A percentile compares a stretch with the other conserved stretches of the same genome.
Evolutionary conservation across 176 grass and related monocot species (phyloP).

Genomic region (Stipa capillata): DNA sequence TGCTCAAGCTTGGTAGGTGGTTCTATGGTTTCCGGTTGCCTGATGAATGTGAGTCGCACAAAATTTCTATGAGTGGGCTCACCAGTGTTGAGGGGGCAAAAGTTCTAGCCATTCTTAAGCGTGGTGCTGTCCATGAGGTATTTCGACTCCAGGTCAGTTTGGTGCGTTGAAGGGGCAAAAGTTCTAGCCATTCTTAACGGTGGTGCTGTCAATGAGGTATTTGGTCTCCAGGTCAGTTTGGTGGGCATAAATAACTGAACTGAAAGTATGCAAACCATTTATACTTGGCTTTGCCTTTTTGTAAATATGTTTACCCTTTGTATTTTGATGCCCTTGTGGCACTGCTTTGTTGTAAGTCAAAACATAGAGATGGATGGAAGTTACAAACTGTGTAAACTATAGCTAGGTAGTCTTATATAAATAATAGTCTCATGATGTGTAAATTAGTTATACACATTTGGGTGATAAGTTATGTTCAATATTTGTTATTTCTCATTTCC

Average conservation of each 20-base stretch:
- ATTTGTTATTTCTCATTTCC: background rate
- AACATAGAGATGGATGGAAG: background rate
- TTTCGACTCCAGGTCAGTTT: slow-evolving; percentile 62
- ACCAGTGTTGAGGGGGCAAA: slow-evolving; percentile 34
- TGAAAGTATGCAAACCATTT: background rate
- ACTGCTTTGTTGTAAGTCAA: slow-evolving; percentile 20
- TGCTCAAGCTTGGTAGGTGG: slow-evolving; percentile 68
- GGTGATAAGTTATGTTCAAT: background rate
- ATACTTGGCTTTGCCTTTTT: background rate
- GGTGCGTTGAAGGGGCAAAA: slow-evolving; percentile 24
- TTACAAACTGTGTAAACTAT: background rate
- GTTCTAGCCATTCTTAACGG: slow-evolving; percentile 61
- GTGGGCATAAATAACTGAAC: slow-evolving; percentile 24
- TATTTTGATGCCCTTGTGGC: slow-evolving; percentile 1
- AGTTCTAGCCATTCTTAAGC: slow-evolving; percentile 57
- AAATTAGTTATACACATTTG: background rate
- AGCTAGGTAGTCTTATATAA: background rate
- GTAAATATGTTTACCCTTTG: slow-evolving; percentile 26
- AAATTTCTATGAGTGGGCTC: slow-evolving; percentile 49
- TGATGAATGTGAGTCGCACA: slow-evolving; percentile 42
- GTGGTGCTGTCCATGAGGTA: slow-evolving; percentile 77
- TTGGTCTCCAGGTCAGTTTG: slow-evolving; percentile 60
- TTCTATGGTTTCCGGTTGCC: slow-evolving; percentile 76
- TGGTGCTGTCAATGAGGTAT: slow-evolving; percentile 73
- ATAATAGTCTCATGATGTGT: background rate